phyloP scores from a whole-genome alignment of 73 alveolate genomes.

The Paramecium tetraurelia region DNA sequence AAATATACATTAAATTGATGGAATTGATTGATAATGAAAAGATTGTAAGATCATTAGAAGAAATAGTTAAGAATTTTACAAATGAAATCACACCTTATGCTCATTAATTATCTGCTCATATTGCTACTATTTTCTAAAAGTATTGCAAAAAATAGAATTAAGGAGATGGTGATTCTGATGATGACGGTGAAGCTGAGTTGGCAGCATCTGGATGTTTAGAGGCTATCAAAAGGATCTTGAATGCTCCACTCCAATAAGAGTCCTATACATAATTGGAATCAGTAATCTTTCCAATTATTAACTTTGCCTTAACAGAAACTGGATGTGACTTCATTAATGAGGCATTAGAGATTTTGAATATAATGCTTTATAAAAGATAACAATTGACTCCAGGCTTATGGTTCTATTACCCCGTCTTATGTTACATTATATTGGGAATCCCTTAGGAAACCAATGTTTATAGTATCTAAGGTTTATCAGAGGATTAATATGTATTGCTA shows the following conservation, averaged over 20 bases:
- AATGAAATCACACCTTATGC: constrained; percentile 88
- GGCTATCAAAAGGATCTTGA: constrained; percentile 77
- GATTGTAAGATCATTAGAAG: constrained; percentile 83
- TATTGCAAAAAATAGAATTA: constrained; percentile 66
- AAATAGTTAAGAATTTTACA: constrained; percentile 73
- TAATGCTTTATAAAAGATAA: constrained; percentile 36
- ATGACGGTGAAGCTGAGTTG: constrained; percentile 62
- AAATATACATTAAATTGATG: constrained; percentile 75
- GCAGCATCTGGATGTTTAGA: constrained; percentile 83
- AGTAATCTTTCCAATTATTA: constrained; percentile 67
- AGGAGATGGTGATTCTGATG: constrained; percentile 74
- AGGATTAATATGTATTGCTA: constrained; percentile 31
- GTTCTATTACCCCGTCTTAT: constrained; percentile 66
- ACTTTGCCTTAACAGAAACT: constrained; percentile 75
- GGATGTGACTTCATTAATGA: constrained; percentile 80
- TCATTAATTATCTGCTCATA: constrained; percentile 67
- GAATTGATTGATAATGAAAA: constrained; percentile 85
- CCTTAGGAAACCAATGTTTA: constrained; percentile 56
- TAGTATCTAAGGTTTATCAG: neutral
- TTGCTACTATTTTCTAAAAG: constrained; percentile 67
- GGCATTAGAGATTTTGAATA: constrained; percentile 50
- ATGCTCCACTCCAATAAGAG: constrained; percentile 56
- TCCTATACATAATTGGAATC: constrained; percentile 42
- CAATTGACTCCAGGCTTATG: constrained; percentile 65
- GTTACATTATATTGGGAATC: constrained; percentile 62